A percentile compares a stretch with the other conserved stretches of the same genome.
These are phyloP conservation scores for Lactarius trivialis DNA, from an alignment of 768 basidiomycete genomes.

Conservation along the genomic window DNA sequence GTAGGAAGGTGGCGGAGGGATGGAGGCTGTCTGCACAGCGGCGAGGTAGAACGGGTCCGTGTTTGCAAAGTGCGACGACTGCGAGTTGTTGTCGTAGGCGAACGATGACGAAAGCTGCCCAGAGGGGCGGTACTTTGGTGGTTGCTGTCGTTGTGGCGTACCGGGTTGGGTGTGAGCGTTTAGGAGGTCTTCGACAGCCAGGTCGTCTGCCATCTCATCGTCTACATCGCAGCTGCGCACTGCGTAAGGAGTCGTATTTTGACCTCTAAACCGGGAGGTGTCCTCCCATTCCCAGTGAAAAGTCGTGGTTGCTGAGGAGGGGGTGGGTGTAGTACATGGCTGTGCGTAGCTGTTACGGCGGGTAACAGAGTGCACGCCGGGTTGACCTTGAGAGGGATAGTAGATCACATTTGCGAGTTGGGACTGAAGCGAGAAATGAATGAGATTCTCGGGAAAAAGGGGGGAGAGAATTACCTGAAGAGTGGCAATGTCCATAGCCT, in stretches of 20 bases:
- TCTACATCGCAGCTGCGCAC: constrained; percentile 24
- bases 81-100: constrained; percentile 4
- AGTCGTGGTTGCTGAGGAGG: constrained; percentile 30
- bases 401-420: constrained; percentile 43
- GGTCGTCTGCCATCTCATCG: constrained; percentile 40
- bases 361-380: constrained; percentile 23
- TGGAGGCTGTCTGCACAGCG: constrained; percentile 30
- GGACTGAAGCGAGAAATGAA: constrained; percentile 28
- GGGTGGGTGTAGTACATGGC: constrained; percentile 38
- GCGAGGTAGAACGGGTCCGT: constrained; percentile 48
- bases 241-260: constrained; percentile 6
- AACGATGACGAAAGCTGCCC: constrained; percentile 15
- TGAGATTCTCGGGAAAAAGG: constrained; percentile 9
- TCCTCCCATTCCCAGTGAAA: constrained; percentile 29
- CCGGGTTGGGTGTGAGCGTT: constrained; percentile 27
- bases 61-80: constrained; percentile 34
- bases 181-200: constrained; percentile 42
- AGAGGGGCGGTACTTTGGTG: constrained; percentile 16
- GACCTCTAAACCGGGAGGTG: neutral
- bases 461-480: constrained; percentile 36
- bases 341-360: constrained; percentile 34
- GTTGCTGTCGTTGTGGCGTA: constrained; percentile 9
- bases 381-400: constrained; percentile 28
- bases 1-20: constrained; percentile 11
- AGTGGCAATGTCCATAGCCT: constrained; percentile 43